Evolutionary conservation across 257 asterid species (phyloP).

Genomic region (Solanum megistacrolobum): DNA sequence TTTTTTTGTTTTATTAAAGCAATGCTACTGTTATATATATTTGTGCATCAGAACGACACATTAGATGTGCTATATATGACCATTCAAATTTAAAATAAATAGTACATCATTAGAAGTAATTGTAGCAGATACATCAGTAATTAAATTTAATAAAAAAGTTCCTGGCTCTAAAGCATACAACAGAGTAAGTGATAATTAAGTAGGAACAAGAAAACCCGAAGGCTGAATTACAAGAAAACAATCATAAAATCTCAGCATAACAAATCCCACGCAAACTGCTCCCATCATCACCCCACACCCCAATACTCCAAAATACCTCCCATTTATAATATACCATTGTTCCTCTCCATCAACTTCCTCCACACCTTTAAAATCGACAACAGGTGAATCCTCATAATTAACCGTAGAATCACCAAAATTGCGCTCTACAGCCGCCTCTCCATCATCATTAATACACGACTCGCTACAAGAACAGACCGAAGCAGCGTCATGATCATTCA

Average conservation of each 20-base stretch:
- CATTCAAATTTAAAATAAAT: background rate
- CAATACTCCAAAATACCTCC: background rate
- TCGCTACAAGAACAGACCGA: constrained; percentile 17
- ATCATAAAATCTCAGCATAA: constrained; percentile 2
- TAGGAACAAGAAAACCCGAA: constrained; percentile 6
- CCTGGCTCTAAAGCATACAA: background rate
- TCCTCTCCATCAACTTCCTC: background rate
- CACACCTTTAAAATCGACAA: background rate
- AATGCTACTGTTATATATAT: no score
- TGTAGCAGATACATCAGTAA: background rate
- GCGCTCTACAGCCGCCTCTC: background rate
- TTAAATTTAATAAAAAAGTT: background rate
- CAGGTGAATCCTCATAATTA: background rate
- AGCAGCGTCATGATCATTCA: background rate
- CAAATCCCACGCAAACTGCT: background rate
- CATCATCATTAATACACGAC: constrained; percentile 1
- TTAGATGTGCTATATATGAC: background rate
- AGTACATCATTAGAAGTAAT: background rate
- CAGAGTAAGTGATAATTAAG: background rate
- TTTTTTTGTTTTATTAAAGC: no score
- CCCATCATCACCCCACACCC: constrained; percentile 8
- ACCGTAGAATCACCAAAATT: background rate
- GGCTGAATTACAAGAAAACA: background rate
- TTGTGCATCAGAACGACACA: no score
- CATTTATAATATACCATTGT: background rate